Percentiles rank a stretch among this genome's conserved stretches.
Conservation (phyloP, 2,329 filamentous ascomycete species). For the Xylariomycetidae sp. region DNA sequence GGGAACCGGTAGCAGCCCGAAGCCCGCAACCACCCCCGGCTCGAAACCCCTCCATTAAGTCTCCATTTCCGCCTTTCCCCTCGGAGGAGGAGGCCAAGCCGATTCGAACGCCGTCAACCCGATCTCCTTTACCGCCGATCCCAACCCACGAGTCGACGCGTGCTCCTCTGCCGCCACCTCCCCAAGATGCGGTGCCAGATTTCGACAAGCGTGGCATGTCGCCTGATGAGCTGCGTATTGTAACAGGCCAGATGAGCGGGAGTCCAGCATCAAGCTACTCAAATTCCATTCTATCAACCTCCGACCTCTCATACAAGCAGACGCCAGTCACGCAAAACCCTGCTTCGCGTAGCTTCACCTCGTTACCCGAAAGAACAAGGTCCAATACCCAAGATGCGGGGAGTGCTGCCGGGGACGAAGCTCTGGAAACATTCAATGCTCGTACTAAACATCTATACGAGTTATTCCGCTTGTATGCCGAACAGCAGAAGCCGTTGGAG, state of each 20-base stretch:
- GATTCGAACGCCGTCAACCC: slow-evolving; percentile 7
- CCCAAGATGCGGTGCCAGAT: slow-evolving; percentile 13
- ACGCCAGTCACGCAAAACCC: slow-evolving; percentile 22
- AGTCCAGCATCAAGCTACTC: slow-evolving; percentile 21
- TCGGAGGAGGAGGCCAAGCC: slow-evolving; percentile 2
- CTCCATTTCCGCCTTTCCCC: slow-evolving; percentile 13
- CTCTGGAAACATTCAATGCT: slow-evolving; percentile 61
- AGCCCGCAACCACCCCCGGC: not conserved
- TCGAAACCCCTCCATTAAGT: slow-evolving; percentile 8
- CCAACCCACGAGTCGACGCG: slow-evolving; percentile 9
- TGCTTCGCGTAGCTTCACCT: slow-evolving; percentile 11
- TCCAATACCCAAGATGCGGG: slow-evolving; percentile 34
- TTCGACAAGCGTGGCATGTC: slow-evolving; percentile 16
- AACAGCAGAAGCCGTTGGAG: slow-evolving; percentile 61
- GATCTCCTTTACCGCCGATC: slow-evolving; percentile 11
- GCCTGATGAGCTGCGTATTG: slow-evolving; percentile 20
- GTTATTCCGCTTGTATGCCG: slow-evolving; percentile 71
- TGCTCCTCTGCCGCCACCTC: slow-evolving; percentile 12
- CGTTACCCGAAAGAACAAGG: slow-evolving; percentile 19
- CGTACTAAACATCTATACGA: slow-evolving; percentile 70
- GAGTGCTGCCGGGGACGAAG: slow-evolving; percentile 51
- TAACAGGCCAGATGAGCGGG: slow-evolving; percentile 11
- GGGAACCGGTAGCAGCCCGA: no score
- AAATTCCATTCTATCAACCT: slow-evolving; percentile 17
- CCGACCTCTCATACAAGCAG: slow-evolving; percentile 22